phyloP scores from a whole-genome alignment of 163 green algal species.

The Prototheca wickerhamii region DNA sequence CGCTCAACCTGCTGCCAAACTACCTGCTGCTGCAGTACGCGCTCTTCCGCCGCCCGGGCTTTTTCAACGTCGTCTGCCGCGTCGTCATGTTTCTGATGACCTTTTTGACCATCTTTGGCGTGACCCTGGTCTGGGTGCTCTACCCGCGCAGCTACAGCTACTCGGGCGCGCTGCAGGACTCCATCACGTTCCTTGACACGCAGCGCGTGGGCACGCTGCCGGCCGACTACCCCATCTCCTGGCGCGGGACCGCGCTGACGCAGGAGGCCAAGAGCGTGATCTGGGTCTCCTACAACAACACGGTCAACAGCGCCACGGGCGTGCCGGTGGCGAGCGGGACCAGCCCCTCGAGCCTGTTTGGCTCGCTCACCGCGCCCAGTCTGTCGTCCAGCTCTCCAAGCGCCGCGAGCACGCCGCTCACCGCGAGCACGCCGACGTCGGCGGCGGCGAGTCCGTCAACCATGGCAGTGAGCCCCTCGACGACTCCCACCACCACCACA shows the following conservation, averaged over 20 bases:
- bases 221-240: slow-evolving; percentile 29
- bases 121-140: slow-evolving; percentile 49
- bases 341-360: too few species aligned
- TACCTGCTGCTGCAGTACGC: slow-evolving; percentile 44
- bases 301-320: neutral
- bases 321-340: neutral
- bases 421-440: neutral
- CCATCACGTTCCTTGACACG: slow-evolving; percentile 29
- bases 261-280: slow-evolving; percentile 5
- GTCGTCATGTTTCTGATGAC: slow-evolving; percentile 36
- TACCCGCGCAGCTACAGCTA: slow-evolving; percentile 39
- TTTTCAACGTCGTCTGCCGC: slow-evolving; percentile 41
- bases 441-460: neutral
- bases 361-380: too few species aligned
- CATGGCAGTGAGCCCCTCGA: neutral
- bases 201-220: slow-evolving; percentile 35
- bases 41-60: slow-evolving; percentile 8
- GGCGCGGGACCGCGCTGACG: slow-evolving; percentile 20
- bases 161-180: neutral
- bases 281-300: slow-evolving; percentile 17
- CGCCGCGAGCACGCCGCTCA: neutral
- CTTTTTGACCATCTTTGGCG: slow-evolving; percentile 19
- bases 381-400: neutral
- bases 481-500: neutral
- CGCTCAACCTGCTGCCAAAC: slow-evolving; percentile 42